Conservation (phyloP, 1,284 basidiomycete species). For the Trichosporon sp. region DNA sequence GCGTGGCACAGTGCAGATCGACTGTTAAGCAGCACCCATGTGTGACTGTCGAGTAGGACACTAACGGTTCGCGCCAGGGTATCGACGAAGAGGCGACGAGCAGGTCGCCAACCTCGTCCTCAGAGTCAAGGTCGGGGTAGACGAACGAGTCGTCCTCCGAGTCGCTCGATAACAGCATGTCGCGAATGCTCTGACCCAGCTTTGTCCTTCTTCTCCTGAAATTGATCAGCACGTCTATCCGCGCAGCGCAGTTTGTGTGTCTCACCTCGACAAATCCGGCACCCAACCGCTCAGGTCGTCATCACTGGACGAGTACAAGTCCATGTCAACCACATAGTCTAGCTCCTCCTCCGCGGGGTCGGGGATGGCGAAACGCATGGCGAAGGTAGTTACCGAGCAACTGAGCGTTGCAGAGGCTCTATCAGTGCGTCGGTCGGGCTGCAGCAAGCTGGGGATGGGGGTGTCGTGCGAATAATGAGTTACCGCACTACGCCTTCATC, state of each 20-base stretch:
- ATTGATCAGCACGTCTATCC: slow-evolving; percentile 11
- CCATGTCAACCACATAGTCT: slow-evolving; percentile 29
- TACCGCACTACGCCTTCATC: slow-evolving; percentile 1
- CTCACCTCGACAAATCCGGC: slow-evolving; percentile 23
- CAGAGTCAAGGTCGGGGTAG: slow-evolving; percentile 37
- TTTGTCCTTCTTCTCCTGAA: slow-evolving; percentile 21
- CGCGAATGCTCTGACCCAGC: slow-evolving; percentile 37
- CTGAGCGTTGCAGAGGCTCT: neutral
- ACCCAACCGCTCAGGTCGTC: slow-evolving; percentile 27
- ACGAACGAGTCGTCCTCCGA: slow-evolving; percentile 25
- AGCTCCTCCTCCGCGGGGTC: slow-evolving; percentile 36
- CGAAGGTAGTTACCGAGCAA: neutral
- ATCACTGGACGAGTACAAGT: slow-evolving; percentile 25
- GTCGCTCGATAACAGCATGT: slow-evolving; percentile 35
- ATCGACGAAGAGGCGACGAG: slow-evolving; percentile 15
- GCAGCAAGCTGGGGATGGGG: neutral
- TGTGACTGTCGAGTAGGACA: neutral
- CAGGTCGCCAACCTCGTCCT: slow-evolving; percentile 42
- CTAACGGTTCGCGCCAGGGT: slow-evolving; percentile 14
- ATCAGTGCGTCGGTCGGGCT: neutral
- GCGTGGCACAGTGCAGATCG: slow-evolving; percentile 10
- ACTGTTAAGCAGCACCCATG: neutral
- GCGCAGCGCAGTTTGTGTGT: neutral
- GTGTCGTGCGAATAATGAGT: neutral
- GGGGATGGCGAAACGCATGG: slow-evolving; percentile 42